A percentile compares a stretch with the other conserved stretches of the same genome.
These are phyloP conservation scores for Thelephora ganbajun DNA, from an alignment of 768 basidiomycete species.

Conservation along the genomic window DNA sequence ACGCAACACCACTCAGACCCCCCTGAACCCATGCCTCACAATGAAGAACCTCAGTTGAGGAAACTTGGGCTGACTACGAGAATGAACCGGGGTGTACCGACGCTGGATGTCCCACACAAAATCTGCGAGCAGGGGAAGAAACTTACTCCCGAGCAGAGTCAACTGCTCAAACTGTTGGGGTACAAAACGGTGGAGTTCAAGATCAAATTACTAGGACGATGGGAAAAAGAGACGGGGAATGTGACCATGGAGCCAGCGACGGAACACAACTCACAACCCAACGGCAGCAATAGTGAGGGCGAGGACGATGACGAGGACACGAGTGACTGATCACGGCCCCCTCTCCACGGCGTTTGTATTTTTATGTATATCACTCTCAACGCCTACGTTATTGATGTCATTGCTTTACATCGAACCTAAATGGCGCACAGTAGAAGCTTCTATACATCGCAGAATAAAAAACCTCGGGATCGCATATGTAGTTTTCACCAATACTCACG, in stretches of 20 bases:
- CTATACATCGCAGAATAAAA: too few relatives aligned
- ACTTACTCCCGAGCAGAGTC: constrained; percentile 78
- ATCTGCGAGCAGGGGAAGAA: constrained; percentile 74
- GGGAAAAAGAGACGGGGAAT: constrained; percentile 56
- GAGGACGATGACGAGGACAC: constrained; percentile 21
- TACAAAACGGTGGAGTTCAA: constrained; percentile 80
- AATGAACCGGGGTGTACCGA: constrained; percentile 81
- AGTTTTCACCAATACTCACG: too few relatives aligned
- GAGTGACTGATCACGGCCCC: constrained; percentile 11
- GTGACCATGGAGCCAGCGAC: constrained; percentile 36
- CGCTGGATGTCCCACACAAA: constrained; percentile 62
- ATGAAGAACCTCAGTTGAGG: constrained; percentile 92
- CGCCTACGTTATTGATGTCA: too few relatives aligned
- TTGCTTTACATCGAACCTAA: too few relatives aligned
- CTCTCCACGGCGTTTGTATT: background rate
- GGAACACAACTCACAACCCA: constrained; percentile 21
- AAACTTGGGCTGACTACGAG: constrained; percentile 79
- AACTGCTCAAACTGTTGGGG: constrained; percentile 84
- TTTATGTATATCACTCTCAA: background rate
- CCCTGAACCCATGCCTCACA: constrained; percentile 86
- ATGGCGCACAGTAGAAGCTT: too few relatives aligned
- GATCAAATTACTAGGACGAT: constrained; percentile 55
- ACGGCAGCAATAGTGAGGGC: constrained; percentile 20
- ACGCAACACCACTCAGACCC: constrained; percentile 70
- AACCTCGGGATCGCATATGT: too few relatives aligned